Evolutionary conservation across 2,329 filamentous ascomycete species (phyloP).

Genomic region (Calonectria ilicicola): DNA sequence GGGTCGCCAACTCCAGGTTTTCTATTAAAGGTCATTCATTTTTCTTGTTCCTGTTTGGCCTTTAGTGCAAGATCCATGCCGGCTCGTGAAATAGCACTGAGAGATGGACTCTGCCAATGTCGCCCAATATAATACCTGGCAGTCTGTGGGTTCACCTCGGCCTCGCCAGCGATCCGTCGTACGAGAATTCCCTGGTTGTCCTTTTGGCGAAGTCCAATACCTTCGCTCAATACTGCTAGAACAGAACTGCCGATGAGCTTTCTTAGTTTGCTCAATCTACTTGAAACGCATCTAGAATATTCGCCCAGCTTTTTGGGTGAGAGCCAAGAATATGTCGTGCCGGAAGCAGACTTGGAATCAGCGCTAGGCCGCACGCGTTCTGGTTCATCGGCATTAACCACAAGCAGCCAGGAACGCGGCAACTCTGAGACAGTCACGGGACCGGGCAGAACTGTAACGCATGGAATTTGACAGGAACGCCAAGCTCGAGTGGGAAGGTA

Average conservation of each 20-base stretch:
- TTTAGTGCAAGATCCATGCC: too few species aligned
- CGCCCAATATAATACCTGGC: too few species aligned
- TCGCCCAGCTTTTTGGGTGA: neutral
- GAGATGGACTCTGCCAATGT: too few species aligned
- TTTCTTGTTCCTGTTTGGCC: neutral
- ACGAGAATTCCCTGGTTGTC: too few species aligned
- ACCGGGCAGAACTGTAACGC: neutral
- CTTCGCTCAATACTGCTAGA: too few species aligned
- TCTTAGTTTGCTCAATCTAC: neutral
- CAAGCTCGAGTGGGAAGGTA: conserved; percentile 2
- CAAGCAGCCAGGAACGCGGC: neutral
- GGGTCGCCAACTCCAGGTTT: neutral
- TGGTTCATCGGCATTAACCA: neutral
- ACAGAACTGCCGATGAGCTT: too few species aligned
- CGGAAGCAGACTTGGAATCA: neutral
- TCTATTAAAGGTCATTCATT: neutral
- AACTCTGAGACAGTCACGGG: neutral
- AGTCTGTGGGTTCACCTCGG: too few species aligned
- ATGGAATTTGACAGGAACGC: neutral
- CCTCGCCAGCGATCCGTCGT: too few species aligned
- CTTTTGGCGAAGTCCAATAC: too few species aligned
- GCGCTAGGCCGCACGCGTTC: neutral
- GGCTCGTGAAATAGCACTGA: too few species aligned
- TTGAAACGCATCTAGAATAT: neutral
- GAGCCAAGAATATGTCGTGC: neutral